Evolutionary conservation across 2,329 filamentous ascomycete genomes (phyloP), one percentile per base, ranked within the genome.

Genomic region (Trichoderma afroharzianum): DNA sequence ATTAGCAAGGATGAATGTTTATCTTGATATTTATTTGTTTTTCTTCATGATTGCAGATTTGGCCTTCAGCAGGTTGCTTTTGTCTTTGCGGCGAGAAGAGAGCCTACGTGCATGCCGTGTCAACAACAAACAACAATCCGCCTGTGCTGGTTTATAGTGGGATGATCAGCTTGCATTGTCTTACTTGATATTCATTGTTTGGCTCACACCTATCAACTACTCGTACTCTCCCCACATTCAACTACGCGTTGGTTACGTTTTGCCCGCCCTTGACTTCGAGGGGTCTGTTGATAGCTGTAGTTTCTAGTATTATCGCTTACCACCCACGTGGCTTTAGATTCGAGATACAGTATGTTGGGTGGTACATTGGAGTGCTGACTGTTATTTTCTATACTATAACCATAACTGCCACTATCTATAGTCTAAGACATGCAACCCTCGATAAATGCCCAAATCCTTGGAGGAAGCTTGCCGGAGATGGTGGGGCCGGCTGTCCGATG

Each of bases 401-500:
- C 24, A 24, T 12, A 53, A 1, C 21, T 4, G 47, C 21, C 5
- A 11, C 11, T 14, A 24, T 21, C 47, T 53, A 21, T 53, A 6
- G 47, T 43, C 50, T 33, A 14, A 58, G 33, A 58, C 70, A 62
- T 43, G 55, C 15, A 32, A 18, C n/a, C 4, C 5, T 39, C n/a
- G 59, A 33, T 57, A 43, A 33, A 21, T 24, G 26, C 14, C 71
- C 70, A 78, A 28, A 76, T 68, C 71, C 73, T 80, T 80, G 78
- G 78, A 72, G 50, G 21, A 47, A 24, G n/a, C 73, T 30, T 62
- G 62, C 76, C 76, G 76, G 73, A 73, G 74, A 72, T 67, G 71
- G 72, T 74, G 76, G 75, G 73, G 75, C 75, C 74, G 71, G 71
- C 43, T 53, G 55, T 64, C 70, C 74, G 71, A 72, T 74, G 71